phyloP scores from a whole-genome alignment of 2,329 filamentous ascomycete species.

The Rutstroemia sp. region DNA sequence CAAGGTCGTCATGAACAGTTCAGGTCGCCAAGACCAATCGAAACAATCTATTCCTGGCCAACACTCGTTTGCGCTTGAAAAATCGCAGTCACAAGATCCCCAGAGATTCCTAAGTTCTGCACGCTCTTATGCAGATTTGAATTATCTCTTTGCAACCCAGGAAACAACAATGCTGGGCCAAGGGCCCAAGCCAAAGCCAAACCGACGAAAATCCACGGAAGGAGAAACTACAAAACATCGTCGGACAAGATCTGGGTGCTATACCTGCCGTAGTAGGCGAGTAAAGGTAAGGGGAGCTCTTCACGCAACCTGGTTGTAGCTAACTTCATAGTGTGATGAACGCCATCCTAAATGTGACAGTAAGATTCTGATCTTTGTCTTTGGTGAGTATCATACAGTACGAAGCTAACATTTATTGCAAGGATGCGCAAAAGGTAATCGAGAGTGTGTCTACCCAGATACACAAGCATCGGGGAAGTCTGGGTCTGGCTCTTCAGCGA shows the following conservation, averaged over 20 bases:
- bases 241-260: slow-evolving; percentile 88
- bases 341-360: slow-evolving; percentile 77
- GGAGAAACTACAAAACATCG: slow-evolving; percentile 70
- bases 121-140: slow-evolving; percentile 16
- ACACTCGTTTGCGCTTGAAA: neutral
- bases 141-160: slow-evolving; percentile 27
- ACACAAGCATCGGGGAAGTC: slow-evolving; percentile 38
- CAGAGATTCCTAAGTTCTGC: slow-evolving; percentile 3
- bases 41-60: slow-evolving; percentile 1
- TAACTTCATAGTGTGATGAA: slow-evolving; percentile 71
- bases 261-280: slow-evolving; percentile 78
- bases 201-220: slow-evolving; percentile 25
- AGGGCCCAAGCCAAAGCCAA: slow-evolving; percentile 22
- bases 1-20: neutral
- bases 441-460: slow-evolving; percentile 87
- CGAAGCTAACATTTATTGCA: slow-evolving; percentile 18
- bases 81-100: neutral
- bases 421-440: slow-evolving; percentile 87
- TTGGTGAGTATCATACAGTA: neutral
- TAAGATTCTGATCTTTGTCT: slow-evolving; percentile 32
- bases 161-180: slow-evolving; percentile 19
- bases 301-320: slow-evolving; percentile 4
- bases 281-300: slow-evolving; percentile 57
- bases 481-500: slow-evolving; percentile 13
- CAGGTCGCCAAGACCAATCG: neutral